Base-by-base conservation (phyloP, 2,329 filamentous ascomycete genomes). In the Ophiostoma perfectum region DNA sequence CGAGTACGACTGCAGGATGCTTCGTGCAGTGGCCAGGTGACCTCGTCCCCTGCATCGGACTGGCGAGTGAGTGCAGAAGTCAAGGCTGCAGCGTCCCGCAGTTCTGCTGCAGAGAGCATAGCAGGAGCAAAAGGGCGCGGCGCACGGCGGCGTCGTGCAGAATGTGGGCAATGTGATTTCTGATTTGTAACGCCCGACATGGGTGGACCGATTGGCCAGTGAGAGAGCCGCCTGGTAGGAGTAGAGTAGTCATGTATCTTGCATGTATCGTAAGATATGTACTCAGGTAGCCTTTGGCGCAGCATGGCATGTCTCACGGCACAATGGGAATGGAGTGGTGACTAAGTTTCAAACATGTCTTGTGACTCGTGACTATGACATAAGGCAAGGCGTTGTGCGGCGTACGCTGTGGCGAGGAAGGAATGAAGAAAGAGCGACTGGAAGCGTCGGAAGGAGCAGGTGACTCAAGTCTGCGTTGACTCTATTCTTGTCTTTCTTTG, bases 11-110 rank as follows among this genome's bases (percentile, higher is more conserved):
- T 27, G 27, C 27, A 27, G 27, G 12, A 55, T 4, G n/a, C 49
- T 36, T 55, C 27, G 49, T 55, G 42, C 3, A 55, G 49, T 27
- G 49, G n/a, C 18, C 62, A 64, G 62, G 62, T 64, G 62, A 64
- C 62, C 62, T 44, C n/a, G 14, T 64, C 16, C 18, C 62, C 62
- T 64, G 62, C 62, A 64, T 55, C 18, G 18, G 49, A n/a, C 18
- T 5, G 45, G 27, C 7, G 9, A 12, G 49, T 27, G 8, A n/a
- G 16, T 11, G 49, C 18, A 8, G n/a, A 27, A 55, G 18, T 27
- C 8, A 27, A 27, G 27, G 27, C 27, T 27, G 27, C 27, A 27
- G 27, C 27, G 27, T 27, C 27, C 27, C 27, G 27, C 27, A 27
- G 27, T 27, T 27, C 27, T 27, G 27, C 27, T 27, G 27, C 27